These are phyloP conservation scores for Aeminium ludgeri DNA, from an alignment of 495 filamentous ascomycete species.

Conservation along the genomic window DNA sequence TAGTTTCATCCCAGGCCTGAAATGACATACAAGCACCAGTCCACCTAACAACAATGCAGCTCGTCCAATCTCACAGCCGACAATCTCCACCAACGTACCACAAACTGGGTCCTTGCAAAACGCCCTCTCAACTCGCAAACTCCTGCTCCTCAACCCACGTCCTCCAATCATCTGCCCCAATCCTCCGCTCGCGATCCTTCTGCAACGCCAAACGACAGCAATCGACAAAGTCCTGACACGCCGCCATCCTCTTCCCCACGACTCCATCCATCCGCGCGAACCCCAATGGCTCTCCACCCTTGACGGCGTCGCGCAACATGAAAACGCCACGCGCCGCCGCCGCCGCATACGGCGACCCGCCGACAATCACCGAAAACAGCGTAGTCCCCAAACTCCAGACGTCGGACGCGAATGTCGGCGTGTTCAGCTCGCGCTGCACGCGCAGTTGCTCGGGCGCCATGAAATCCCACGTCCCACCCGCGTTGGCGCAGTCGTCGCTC, in stretches of 20 bases:
- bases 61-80: no score
- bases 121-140: neutral
- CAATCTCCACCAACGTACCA: no score
- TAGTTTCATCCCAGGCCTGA: no score
- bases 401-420: constrained; percentile 29
- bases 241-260: constrained; percentile 7
- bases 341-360: constrained; percentile 35
- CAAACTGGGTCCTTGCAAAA: no score
- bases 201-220: constrained; percentile 14
- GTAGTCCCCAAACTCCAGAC: constrained; percentile 41
- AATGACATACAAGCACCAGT: no score
- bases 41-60: no score
- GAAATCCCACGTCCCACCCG: constrained; percentile 41
- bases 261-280: constrained; percentile 10
- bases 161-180: constrained; percentile 4
- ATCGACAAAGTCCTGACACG: constrained; percentile 15
- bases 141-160: constrained; percentile 6
- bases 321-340: constrained; percentile 22
- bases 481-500: constrained; percentile 13
- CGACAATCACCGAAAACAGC: constrained; percentile 37
- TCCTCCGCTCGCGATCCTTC: constrained; percentile 10
- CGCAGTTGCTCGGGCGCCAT: constrained; percentile 34
- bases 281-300: constrained; percentile 12
- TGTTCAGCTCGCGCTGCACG: constrained; percentile 16
- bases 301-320: constrained; percentile 14